phyloP scores from a whole-genome alignment of 768 basidiomycete species.

The Strobilomyces dryophilus region DNA sequence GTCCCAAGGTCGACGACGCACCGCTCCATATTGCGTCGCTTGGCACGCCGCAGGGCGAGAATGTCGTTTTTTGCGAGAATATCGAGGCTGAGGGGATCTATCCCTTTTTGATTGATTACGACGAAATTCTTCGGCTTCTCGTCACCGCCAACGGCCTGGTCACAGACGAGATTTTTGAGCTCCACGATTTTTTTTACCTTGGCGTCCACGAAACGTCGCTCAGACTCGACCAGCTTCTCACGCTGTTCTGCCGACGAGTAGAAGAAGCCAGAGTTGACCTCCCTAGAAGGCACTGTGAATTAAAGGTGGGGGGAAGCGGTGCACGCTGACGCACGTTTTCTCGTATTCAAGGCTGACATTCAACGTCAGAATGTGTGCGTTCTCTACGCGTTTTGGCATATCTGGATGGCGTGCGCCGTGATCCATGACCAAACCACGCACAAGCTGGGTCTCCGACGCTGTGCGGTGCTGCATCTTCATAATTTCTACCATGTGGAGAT shows the following conservation, averaged over 20 bases:
- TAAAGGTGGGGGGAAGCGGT: conserved; percentile 15
- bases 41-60: conserved; percentile 88
- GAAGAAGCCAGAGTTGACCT: conserved; percentile 99
- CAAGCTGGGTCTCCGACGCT: conserved; percentile 93
- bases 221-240: conserved; percentile 97
- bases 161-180: conserved; percentile 94
- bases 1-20: conserved; percentile 31
- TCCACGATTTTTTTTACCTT: conserved; percentile 96
- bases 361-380: conserved; percentile 90
- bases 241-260: conserved; percentile 98
- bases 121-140: conserved; percentile 88
- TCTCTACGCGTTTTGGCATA: conserved; percentile 98
- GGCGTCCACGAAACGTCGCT: conserved; percentile 88
- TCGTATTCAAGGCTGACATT: conserved; percentile 99
- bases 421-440: conserved; percentile 94
- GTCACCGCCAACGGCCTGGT: conserved; percentile 79
- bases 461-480: conserved; percentile 99
- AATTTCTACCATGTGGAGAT: conserved; percentile 98
- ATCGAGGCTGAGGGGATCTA: conserved; percentile 95
- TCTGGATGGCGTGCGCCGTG: conserved; percentile 97
- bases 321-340: conserved; percentile 78
- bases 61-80: conserved; percentile 97
- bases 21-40: conserved; percentile 99
- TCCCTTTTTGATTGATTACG: conserved; percentile 97
- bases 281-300: conserved; percentile 45